Conservation (phyloP, 2,329 filamentous ascomycete genomes). For the Aspergillus sp. region DNA sequence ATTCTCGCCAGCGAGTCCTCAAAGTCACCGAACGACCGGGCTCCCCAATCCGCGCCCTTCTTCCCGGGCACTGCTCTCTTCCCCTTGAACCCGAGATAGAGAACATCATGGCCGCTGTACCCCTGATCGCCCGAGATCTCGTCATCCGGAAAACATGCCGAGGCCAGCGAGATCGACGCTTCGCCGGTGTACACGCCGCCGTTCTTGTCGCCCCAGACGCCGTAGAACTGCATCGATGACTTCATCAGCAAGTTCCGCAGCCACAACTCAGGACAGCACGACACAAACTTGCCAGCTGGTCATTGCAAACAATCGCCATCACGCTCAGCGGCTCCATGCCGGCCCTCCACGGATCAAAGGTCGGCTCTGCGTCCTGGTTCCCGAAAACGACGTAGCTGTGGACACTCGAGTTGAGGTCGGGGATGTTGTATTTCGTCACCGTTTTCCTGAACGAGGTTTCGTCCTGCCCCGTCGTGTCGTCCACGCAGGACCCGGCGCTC, state of each 20-base stretch:
- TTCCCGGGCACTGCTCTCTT: constrained; percentile 47
- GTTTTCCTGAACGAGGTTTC: constrained; percentile 41
- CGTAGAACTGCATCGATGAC: constrained; percentile 36
- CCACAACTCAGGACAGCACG: too few species aligned
- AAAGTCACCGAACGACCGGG: constrained; percentile 26
- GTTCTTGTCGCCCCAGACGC: constrained; percentile 54
- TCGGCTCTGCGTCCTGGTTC: constrained; percentile 33
- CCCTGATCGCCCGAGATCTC: constrained; percentile 47
- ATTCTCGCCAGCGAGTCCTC: constrained; percentile 15
- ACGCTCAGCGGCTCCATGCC: constrained; percentile 45
- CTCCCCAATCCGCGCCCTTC: constrained; percentile 46
- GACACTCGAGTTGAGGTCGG: constrained; percentile 43
- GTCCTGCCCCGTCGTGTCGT: constrained; percentile 30
- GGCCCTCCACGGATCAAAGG: constrained; percentile 33
- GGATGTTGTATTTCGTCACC: constrained; percentile 31
- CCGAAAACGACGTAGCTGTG: constrained; percentile 49
- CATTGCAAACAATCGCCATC: constrained; percentile 47
- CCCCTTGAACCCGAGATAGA: constrained; percentile 54
- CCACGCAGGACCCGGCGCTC: constrained; percentile 38
- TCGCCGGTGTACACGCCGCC: constrained; percentile 50
- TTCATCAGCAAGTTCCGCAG: constrained; percentile 16
- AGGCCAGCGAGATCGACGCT: constrained; percentile 48
- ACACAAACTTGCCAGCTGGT: constrained; percentile 35
- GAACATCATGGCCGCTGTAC: constrained; percentile 48
- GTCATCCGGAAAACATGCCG: constrained; percentile 46